phyloP scores from a whole-genome alignment of 2,329 filamentous ascomycete species.

The Aspergillus calidoustus region DNA sequence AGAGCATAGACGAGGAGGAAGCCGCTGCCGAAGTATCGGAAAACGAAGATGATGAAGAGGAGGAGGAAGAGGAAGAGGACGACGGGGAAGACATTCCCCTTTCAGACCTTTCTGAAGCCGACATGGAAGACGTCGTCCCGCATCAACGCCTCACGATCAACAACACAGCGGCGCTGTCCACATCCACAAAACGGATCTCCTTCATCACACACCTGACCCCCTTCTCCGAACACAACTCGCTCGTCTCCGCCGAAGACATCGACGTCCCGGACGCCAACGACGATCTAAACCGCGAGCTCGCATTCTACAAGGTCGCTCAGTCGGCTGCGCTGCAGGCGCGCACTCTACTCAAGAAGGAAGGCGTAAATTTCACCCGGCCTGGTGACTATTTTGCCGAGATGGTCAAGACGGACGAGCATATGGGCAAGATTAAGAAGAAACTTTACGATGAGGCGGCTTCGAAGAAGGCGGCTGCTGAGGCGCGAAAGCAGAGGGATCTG shows the following conservation, averaged over 20 bases:
- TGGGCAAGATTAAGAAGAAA: conserved; percentile 95
- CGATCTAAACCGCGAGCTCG: conserved; percentile 87
- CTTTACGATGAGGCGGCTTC: conserved; percentile 87
- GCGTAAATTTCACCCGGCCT: conserved; percentile 82
- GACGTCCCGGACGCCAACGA: conserved; percentile 84
- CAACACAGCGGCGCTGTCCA: conserved; percentile 84
- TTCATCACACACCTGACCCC: conserved; percentile 65
- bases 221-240: conserved; percentile 81
- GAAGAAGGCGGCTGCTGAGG: conserved; percentile 91
- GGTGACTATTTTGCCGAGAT: conserved; percentile 98
- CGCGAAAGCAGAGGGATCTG: conserved; percentile 86
- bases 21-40: conserved; percentile 35
- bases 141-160: conserved; percentile 96
- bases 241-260: conserved; percentile 71
- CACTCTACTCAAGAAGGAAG: conserved; percentile 76
- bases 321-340: conserved; percentile 77
- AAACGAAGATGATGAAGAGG: conserved; percentile 38
- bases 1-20: conserved; percentile 39
- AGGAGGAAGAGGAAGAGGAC: conserved; percentile 68
- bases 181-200: conserved; percentile 72
- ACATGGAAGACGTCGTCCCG: conserved; percentile 83
- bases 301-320: conserved; percentile 89
- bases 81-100: conserved; percentile 88
- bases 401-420: conserved; percentile 97
- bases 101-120: conserved; percentile 81